Evolutionary conservation across 2,329 filamentous ascomycete genomes (phyloP), one percentile per base, ranked within the genome.

Genomic region (Verticillium klebahnii): DNA sequence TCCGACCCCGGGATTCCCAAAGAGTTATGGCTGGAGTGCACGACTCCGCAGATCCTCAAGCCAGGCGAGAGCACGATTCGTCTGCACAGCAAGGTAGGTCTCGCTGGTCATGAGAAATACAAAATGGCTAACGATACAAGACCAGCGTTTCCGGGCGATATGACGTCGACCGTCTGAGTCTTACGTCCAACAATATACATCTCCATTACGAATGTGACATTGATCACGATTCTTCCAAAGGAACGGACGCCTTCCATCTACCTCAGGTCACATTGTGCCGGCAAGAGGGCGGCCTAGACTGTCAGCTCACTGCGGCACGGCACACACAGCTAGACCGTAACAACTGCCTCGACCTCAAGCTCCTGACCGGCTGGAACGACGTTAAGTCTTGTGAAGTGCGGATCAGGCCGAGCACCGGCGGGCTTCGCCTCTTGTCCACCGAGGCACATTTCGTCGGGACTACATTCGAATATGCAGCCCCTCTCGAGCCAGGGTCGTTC

Each of bases 291-390:
- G 85, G 90, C 0, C 84, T 97, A 4, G 85, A 92, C 63, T 85
- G 90, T 2, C 83, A 82, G 57, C 77, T 96, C 8, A 81, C 79
- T 52, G 81, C 90, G 0, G 87, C 90, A 0, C 89, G 85, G 64
- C 80, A 88, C 55, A 89, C 96, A 29, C 88, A 94, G 64, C 85
- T 99, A 5, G 91, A 96, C 71, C 88, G 88, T 67, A 88, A 89
- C 68, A 91, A 91, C 62, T 88, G 86, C 0, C 79, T 98, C 0
- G 91, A 96, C 62, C 78, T 99, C 23, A 82, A 87, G 58, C 75
- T 97, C 14, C 78, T 79, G 12, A 87, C 88, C 12, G 93, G 93
- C 1, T 90, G 89, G 83, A 96, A 97, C 70, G 75, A 87, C 2
- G 78, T 90, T 2, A 77, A 73, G 36, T 81, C 70, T 23, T 88